Evolutionary conservation across 768 basidiomycete species (phyloP).

Genomic region (Collybiopsis confluens): DNA sequence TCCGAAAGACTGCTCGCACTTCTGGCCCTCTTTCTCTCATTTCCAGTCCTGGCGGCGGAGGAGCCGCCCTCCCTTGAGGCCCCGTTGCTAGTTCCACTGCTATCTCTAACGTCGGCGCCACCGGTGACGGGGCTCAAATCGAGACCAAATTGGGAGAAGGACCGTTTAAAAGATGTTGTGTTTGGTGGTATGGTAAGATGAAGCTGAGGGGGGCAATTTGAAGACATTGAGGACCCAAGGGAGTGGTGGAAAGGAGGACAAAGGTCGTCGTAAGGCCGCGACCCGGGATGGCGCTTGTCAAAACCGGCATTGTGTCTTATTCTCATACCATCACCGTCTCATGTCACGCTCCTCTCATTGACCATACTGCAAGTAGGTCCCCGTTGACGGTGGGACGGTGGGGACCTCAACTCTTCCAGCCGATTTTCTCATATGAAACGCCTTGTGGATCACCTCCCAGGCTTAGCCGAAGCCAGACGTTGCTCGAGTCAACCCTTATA

Average conservation of each 20-base stretch:
- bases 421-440: too few species aligned
- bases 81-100: constrained; percentile 21
- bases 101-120: constrained; percentile 21
- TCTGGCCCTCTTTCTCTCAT: constrained; percentile 54
- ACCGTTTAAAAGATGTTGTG: constrained; percentile 55
- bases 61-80: constrained; percentile 8
- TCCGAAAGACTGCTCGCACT: constrained; percentile 46
- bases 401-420: too few species aligned
- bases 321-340: not conserved
- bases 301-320: not conserved
- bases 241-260: not conserved
- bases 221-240: constrained; percentile 27
- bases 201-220: constrained; percentile 46
- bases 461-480: too few species aligned
- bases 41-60: constrained; percentile 25
- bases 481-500: too few species aligned
- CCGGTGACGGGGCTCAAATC: constrained; percentile 40
- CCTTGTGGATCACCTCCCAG: too few species aligned
- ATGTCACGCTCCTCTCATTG: too few species aligned
- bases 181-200: constrained; percentile 47
- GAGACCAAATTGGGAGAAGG: constrained; percentile 54
- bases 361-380: too few species aligned
- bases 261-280: constrained; percentile 3
- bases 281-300: not conserved
- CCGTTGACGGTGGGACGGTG: too few species aligned